These are phyloP conservation scores for Alternaria sp. DNA, from an alignment of 2,329 filamentous ascomycete genomes.

Conservation along the genomic window DNA sequence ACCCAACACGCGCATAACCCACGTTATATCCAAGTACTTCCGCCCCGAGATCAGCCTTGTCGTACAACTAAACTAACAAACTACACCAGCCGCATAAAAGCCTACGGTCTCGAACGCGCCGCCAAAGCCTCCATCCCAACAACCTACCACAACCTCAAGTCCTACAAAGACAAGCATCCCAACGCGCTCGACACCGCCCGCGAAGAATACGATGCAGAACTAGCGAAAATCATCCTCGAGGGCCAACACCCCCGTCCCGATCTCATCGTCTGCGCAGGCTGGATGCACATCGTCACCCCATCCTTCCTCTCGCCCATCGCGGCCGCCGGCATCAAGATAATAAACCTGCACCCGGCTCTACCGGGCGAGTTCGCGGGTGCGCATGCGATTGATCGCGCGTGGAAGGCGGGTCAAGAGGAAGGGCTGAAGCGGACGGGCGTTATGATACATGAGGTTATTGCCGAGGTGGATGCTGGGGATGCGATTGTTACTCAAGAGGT, in stretches of 20 bases:
- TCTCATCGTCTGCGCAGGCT: slow-evolving; percentile 79
- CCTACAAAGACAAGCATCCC: slow-evolving; percentile 72
- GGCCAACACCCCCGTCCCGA: slow-evolving; percentile 63
- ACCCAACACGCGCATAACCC: slow-evolving; percentile 61
- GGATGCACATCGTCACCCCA: slow-evolving; percentile 81
- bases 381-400: slow-evolving; percentile 78
- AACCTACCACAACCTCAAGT: slow-evolving; percentile 81
- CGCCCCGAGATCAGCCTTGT: not conserved
- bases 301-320: slow-evolving; percentile 74
- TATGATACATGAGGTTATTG: slow-evolving; percentile 84
- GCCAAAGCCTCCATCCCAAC: slow-evolving; percentile 68
- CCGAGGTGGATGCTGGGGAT: slow-evolving; percentile 78
- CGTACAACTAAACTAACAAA: not conserved
- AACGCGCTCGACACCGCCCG: slow-evolving; percentile 62
- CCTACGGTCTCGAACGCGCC: slow-evolving; percentile 69
- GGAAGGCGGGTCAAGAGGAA: slow-evolving; percentile 72
- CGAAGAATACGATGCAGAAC: slow-evolving; percentile 73
- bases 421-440: slow-evolving; percentile 75
- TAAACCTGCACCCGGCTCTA: slow-evolving; percentile 82
- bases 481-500: slow-evolving; percentile 76
- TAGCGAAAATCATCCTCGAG: slow-evolving; percentile 70
- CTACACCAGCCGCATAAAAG: slow-evolving; percentile 56
- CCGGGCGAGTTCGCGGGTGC: slow-evolving; percentile 79
- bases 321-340: slow-evolving; percentile 68
- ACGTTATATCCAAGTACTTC: slow-evolving; percentile 64